A percentile compares a stretch with the other conserved stretches of the same genome.
Evolutionary conservation across 495 filamentous ascomycete genomes (phyloP).

Genomic region (Mycothermus thermophilus): DNA sequence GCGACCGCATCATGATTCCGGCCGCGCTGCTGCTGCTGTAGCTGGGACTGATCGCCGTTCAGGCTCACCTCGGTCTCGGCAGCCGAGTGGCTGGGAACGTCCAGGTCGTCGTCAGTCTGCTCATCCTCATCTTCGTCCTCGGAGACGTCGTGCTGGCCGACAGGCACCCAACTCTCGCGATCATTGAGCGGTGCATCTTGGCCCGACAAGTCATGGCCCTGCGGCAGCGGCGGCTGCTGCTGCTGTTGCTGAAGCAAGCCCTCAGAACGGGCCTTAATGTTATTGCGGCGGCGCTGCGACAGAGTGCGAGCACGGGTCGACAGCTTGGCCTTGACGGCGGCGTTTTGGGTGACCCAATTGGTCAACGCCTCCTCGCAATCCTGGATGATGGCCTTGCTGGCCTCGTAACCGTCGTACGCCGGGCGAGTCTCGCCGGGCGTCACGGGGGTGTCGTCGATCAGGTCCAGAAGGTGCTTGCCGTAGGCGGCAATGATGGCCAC

Average conservation of each 20-base stretch:
- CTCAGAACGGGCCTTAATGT: constrained; percentile 46
- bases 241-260: constrained; percentile 29
- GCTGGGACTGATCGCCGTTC: no score
- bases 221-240: background rate
- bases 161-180: constrained; percentile 81
- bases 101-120: constrained; percentile 34
- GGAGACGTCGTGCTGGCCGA: constrained; percentile 55
- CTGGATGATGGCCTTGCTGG: constrained; percentile 97
- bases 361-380: constrained; percentile 95
- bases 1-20: constrained; percentile 23
- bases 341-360: constrained; percentile 88
- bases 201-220: constrained; percentile 48
- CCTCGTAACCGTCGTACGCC: constrained; percentile 96
- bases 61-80: constrained; percentile 30
- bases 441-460: constrained; percentile 91
- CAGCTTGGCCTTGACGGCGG: constrained; percentile 71
- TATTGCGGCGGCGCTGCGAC: constrained; percentile 66
- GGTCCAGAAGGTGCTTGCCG: constrained; percentile 89
- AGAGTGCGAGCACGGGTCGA: constrained; percentile 74
- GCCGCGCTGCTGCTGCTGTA: constrained; percentile 36
- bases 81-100: constrained; percentile 29
- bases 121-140: constrained; percentile 34
- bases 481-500: constrained; percentile 94
- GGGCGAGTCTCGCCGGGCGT: constrained; percentile 93
- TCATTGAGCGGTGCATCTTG: constrained; percentile 78